A percentile compares a stretch with the other conserved stretches of the same genome.
Evolutionary conservation across 2,329 filamentous ascomycete genomes (phyloP).

Genomic region (Nigrograna mackinnonii): DNA sequence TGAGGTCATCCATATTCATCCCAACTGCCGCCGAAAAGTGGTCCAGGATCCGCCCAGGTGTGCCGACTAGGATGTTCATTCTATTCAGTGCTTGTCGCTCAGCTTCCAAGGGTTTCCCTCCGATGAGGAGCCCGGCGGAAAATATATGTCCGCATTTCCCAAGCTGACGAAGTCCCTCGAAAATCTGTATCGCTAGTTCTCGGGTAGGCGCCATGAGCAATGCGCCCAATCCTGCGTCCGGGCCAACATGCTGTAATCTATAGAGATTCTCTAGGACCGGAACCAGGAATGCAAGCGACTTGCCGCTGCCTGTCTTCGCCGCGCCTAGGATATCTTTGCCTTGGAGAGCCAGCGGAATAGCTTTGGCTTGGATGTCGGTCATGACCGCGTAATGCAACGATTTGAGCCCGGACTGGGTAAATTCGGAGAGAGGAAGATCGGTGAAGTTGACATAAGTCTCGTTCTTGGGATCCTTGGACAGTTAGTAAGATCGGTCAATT

Average conservation of each 20-base stretch:
- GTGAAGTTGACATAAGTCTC: constrained; percentile 70
- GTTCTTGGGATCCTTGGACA: constrained; percentile 61
- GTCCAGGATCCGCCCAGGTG: constrained; percentile 91
- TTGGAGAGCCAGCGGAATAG: constrained; percentile 86
- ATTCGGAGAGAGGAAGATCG: constrained; percentile 82
- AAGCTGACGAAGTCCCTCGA: constrained; percentile 88
- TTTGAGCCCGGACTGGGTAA: constrained; percentile 78
- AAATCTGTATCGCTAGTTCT: constrained; percentile 95
- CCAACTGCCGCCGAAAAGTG: constrained; percentile 92
- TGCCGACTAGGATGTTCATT: constrained; percentile 98
- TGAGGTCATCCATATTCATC: constrained; percentile 86
- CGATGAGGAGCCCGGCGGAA: constrained; percentile 90
- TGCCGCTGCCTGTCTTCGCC: constrained; percentile 93
- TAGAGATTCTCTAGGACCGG: constrained; percentile 93
- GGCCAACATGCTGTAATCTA: constrained; percentile 83
- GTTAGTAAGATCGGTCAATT: constrained; percentile 13
- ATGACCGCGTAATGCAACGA: constrained; percentile 86
- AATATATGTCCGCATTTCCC: constrained; percentile 83
- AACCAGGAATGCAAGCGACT: constrained; percentile 90
- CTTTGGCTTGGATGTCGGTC: constrained; percentile 88
- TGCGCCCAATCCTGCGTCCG: constrained; percentile 83
- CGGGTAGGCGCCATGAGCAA: constrained; percentile 92
- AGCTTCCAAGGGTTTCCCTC: constrained; percentile 87
- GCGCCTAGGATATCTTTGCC: constrained; percentile 88
- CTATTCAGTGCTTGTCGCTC: constrained; percentile 80